Evolutionary conservation across 371 early-diverging fungal genomes (phyloP).

Genomic region (Mortierella sp.): DNA sequence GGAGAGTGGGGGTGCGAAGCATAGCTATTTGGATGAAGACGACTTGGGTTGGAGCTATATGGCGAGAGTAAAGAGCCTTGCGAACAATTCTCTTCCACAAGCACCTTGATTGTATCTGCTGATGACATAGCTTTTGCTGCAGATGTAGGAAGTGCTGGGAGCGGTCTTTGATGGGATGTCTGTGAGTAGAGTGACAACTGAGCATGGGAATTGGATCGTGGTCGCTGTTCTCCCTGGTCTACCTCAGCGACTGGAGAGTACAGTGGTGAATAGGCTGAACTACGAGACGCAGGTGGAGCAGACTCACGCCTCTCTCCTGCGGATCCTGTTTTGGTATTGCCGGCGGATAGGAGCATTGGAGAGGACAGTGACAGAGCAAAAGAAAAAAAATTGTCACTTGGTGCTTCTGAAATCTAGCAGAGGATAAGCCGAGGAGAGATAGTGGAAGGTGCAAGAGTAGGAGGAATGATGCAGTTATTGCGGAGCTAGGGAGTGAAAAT

Average conservation of each 20-base stretch:
- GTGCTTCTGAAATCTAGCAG: neutral
- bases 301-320: constrained; percentile 19
- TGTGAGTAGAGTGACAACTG: constrained; percentile 15
- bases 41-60: constrained; percentile 1
- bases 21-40: constrained; percentile 23
- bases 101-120: constrained; percentile 33
- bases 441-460: neutral
- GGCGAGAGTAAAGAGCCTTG: constrained; percentile 5
- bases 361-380: constrained; percentile 1
- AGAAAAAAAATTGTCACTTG: constrained; percentile 7
- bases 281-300: constrained; percentile 26
- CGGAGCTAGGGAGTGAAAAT: neutral
- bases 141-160: constrained; percentile 22
- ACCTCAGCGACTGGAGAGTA: constrained; percentile 6
- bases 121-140: neutral
- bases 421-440: neutral
- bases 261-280: constrained; percentile 8
- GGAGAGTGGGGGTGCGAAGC: constrained; percentile 15
- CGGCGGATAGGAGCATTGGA: constrained; percentile 24
- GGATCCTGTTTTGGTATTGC: constrained; percentile 11
- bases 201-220: constrained; percentile 28
- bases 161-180: constrained; percentile 10
- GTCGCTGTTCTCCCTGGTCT: constrained; percentile 13
- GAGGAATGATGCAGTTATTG: neutral
- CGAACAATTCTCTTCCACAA: constrained; percentile 17